Percentiles rank a stretch among this genome's conserved stretches.
Conservation (phyloP, 441 rosid species). For the Lepidium campestre region DNA sequence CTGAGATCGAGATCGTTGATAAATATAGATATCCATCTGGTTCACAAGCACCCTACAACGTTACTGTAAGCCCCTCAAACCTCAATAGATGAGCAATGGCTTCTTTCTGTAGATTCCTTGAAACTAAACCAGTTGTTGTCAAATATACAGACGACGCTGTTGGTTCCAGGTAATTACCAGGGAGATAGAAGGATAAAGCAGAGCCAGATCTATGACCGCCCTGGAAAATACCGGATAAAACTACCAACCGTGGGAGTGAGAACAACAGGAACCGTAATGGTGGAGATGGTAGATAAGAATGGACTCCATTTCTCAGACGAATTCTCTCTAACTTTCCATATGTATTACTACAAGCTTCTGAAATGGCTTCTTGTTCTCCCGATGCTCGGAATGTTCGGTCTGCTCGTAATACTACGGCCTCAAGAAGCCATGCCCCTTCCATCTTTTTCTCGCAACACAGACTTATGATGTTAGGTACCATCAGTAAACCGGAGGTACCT, state of each 20-base stretch:
- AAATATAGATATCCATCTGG: conserved; percentile 87
- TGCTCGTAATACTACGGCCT: conserved; percentile 85
- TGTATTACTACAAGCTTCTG: conserved; percentile 91
- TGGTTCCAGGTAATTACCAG: conserved; percentile 94
- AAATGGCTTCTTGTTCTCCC: conserved; percentile 98
- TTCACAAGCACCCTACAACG: conserved; percentile 86
- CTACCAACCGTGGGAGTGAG: conserved; percentile 91
- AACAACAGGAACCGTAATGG: conserved; percentile 85
- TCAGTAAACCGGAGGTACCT: background rate
- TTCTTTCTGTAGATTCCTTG: conserved; percentile 1
- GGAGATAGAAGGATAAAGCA: conserved; percentile 83
- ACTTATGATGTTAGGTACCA: conserved; percentile 38
- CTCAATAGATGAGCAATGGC: background rate
- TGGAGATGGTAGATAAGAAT: conserved; percentile 95
- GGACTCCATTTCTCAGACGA: conserved; percentile 92
- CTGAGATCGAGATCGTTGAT: conserved; percentile 93
- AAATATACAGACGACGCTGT: conserved; percentile 65
- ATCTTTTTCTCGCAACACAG: conserved; percentile 85
- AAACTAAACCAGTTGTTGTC: background rate
- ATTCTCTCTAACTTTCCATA: conserved; percentile 94
- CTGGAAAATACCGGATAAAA: conserved; percentile 74
- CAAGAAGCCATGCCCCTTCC: conserved; percentile 93
- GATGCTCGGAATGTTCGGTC: conserved; percentile 92
- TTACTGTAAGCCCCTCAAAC: conserved; percentile 59
- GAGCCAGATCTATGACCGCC: conserved; percentile 54